Evolutionary conservation across 192 early-diverging fungal genomes (phyloP), one percentile per base, ranked within the genome.

Genomic region (Radiomyces spectabilis): DNA sequence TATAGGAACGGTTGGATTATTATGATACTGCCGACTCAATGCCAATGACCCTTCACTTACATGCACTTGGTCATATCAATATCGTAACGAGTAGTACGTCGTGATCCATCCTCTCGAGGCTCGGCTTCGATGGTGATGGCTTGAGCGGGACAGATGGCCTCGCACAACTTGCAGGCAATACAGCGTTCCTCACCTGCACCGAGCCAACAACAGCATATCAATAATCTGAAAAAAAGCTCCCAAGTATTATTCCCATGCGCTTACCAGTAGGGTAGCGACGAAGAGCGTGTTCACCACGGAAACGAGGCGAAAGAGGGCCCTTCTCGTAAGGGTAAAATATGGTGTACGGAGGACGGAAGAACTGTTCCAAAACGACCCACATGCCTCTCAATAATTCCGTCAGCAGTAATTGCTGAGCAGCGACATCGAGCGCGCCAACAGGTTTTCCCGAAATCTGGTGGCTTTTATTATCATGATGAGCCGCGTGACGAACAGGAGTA

Each of bases 11-110:
- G n/a, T n/a, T n/a, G n/a, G n/a, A n/a, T n/a, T n/a, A n/a, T n/a
- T n/a, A n/a, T n/a, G n/a, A n/a, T n/a, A n/a, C n/a, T n/a, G n/a
- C n/a, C n/a, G n/a, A n/a, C n/a, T n/a, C n/a, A n/a, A n/a, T n/a
- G n/a, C n/a, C n/a, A n/a, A n/a, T n/a, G n/a, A n/a, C n/a, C n/a
- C n/a, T 26, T 10, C 32, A 61, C 60, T 52, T 63, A 64, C 65
- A 87, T 88, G 73, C 91, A 92, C 79, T 97, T 97, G 53, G 95
- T 95, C 95, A 95, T 95, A 67, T 98, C 95, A 63, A 98, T 98
- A 75, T 98, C 95, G 66, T 98, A 98, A 44, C 95, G 83, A 22
- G 94, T 95, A 21, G 95, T 98, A 42, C 93, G 85, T 61, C 95
- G 81, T 25, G 83, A 83, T 33, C 89, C 95, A 68, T 98, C 95